Conservation (phyloP, 768 basidiomycete genomes). For the Kwoniella newhampshirensis region DNA sequence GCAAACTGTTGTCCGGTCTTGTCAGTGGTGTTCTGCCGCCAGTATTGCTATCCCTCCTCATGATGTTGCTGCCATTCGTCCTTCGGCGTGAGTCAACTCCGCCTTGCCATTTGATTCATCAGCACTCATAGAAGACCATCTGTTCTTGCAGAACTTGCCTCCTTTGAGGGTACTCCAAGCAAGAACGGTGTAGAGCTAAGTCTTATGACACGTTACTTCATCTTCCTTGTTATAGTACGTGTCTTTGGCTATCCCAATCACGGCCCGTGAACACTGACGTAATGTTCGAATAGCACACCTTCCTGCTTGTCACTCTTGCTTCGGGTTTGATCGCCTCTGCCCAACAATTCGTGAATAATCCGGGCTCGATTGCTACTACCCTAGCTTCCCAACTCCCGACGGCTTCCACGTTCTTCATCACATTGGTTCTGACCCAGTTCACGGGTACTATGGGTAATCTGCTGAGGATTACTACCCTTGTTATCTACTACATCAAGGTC, state of each 20-base stretch:
- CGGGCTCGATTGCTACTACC: constrained; percentile 65
- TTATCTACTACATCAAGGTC: constrained; percentile 87
- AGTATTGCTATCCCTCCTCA: constrained; percentile 80
- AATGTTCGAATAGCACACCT: constrained; percentile 69
- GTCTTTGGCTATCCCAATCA: not conserved
- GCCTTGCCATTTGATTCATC: too few relatives aligned
- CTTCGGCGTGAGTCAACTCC: constrained; percentile 67
- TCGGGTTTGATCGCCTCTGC: constrained; percentile 80
- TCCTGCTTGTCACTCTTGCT: constrained; percentile 81
- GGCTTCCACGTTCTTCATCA: constrained; percentile 51
- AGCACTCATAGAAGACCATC: not conserved
- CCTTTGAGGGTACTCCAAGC: constrained; percentile 87
- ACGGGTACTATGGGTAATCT: constrained; percentile 77
- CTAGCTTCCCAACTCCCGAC: constrained; percentile 75
- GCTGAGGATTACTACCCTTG: constrained; percentile 70
- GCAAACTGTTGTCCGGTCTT: constrained; percentile 66
- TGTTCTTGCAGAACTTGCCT: constrained; percentile 61
- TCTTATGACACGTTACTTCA: constrained; percentile 86
- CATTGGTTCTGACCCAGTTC: constrained; percentile 61
- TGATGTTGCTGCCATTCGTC: constrained; percentile 82
- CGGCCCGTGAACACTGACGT: constrained; percentile 2
- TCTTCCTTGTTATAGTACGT: constrained; percentile 87
- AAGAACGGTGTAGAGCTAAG: constrained; percentile 79
- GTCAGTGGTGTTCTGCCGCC: constrained; percentile 87
- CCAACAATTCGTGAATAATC: constrained; percentile 64